Evolutionary conservation across 768 basidiomycete genomes (phyloP).

Genomic region (Baorangia bicolor): DNA sequence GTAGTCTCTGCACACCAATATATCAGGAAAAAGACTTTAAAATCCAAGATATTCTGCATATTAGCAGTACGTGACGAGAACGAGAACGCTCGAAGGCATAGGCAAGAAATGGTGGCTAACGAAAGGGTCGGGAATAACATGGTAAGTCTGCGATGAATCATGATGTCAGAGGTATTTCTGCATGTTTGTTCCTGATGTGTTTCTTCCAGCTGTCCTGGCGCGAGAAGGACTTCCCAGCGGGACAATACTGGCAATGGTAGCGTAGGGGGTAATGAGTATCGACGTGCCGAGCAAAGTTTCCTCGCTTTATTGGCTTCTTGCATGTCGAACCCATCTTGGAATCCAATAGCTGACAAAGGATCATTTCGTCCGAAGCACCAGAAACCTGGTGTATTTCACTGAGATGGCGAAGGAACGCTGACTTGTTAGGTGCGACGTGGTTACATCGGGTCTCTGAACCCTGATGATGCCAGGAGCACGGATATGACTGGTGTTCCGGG

Average conservation of each 20-base stretch:
- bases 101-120: background rate
- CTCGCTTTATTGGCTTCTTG: background rate
- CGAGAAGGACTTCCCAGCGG: constrained; percentile 15
- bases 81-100: background rate
- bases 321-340: constrained; percentile 6
- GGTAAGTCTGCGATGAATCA: background rate
- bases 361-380: background rate
- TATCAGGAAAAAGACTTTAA: background rate
- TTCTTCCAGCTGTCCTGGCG: constrained; percentile 17
- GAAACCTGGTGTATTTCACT: constrained; percentile 7
- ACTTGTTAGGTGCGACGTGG: background rate
- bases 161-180: background rate
- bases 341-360: constrained; percentile 13
- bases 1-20: background rate
- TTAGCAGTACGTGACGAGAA: background rate
- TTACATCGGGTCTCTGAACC: background rate
- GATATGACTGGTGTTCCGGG: background rate
- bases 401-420: constrained; percentile 20
- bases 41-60: too few relatives aligned
- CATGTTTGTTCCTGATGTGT: constrained; percentile 16
- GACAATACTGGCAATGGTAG: constrained; percentile 14
- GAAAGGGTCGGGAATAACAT: background rate
- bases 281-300: constrained; percentile 16
- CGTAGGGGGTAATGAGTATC: constrained; percentile 20
- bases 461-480: constrained; percentile 14